Evolutionary conservation across 2,329 filamentous ascomycete genomes (phyloP), one percentile per base, ranked within the genome.

Genomic region (Gyromitra esculenta): DNA sequence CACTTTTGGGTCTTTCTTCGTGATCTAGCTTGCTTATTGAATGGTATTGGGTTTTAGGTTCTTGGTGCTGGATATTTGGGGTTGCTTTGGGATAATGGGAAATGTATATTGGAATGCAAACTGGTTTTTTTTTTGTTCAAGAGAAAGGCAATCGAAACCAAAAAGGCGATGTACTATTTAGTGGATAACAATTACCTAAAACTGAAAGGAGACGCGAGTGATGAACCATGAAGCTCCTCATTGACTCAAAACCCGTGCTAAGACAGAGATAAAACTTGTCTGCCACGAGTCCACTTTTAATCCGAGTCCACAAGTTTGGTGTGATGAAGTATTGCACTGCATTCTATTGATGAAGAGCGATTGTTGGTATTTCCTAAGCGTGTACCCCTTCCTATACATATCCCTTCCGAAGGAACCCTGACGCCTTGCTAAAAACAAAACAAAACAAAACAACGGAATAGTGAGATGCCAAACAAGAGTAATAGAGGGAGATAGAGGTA

Each of bases 61-160:
- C 9, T 11, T 21, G 7, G n/a, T 37, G 15, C 45, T 50, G 45
- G 45, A n/a, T 7, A 50, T 50, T 31, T n/a, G 3, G 45, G 15
- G 21, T 54, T 8, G 21, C 8, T 15, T 37, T 57, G 13, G 31
- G 54, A 57, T 57, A 37, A 57, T 45, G 43, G 11, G 25, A 7
- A 50, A 64, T 64, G 63, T 66, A 66, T 66, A 66, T 66, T 37
- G 18, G 18, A 43, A 57, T 6, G 18, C 37, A 57, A 31, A n/a
- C 15, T 31, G 15, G 25, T 2, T 31, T 31, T 31, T 45, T 31
- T 31, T 50, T 18, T 11, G 21, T 3, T 13, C 31, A 13, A 6
- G 8, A 31, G 21, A 6, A 48, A 48, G 8, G 18, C 21, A 25
- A 8, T 64, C 35, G 18, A 15, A 4, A 8, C 13, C 11, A 57